A percentile compares a stretch with the other conserved stretches of the same genome.
phyloP scores from a whole-genome alignment of 495 filamentous ascomycete genomes.

The Aspergillus steynii region DNA sequence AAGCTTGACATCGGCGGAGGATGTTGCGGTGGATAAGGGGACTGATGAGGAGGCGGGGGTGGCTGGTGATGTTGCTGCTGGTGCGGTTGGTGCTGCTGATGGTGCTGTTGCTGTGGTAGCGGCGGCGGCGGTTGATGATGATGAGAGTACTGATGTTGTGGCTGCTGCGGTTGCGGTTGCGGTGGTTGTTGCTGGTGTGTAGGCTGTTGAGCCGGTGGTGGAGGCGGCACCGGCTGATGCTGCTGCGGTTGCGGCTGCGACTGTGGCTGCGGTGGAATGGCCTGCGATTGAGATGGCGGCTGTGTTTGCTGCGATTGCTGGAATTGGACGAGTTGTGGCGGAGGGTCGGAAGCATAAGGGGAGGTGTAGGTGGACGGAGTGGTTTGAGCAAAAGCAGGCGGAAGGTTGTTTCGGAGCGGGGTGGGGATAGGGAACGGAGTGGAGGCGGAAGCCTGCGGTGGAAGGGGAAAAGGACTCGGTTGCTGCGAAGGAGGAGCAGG shows the following conservation, averaged over 20 bases:
- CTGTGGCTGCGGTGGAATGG: slow-evolving; percentile 28
- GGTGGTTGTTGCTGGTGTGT: slow-evolving; percentile 27
- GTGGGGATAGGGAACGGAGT: slow-evolving; percentile 41
- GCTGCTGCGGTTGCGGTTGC: slow-evolving; percentile 26
- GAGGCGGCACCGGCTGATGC: slow-evolving; percentile 21
- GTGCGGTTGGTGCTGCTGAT: slow-evolving; percentile 31
- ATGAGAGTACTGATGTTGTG: slow-evolving; percentile 33
- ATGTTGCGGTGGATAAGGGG: slow-evolving; percentile 32
- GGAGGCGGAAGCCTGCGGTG: slow-evolving; percentile 18
- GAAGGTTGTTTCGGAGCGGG: slow-evolving; percentile 46
- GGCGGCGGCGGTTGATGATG: slow-evolving; percentile 31
- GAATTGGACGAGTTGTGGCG: slow-evolving; percentile 35
- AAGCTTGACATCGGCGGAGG: slow-evolving; percentile 21
- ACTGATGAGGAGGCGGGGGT: slow-evolving; percentile 32
- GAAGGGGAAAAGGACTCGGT: slow-evolving; percentile 25
- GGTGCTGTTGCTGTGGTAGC: slow-evolving; percentile 32
- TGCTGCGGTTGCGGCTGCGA: slow-evolving; percentile 32
- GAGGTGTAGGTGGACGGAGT: slow-evolving; percentile 44
- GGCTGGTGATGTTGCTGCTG: slow-evolving; percentile 26
- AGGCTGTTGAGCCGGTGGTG: slow-evolving; percentile 32
- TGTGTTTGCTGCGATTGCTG: slow-evolving; percentile 31
- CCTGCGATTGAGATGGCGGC: slow-evolving; percentile 25
- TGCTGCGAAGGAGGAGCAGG: slow-evolving; percentile 20
- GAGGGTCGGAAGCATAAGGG: slow-evolving; percentile 43
- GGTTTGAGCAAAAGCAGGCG: slow-evolving; percentile 43